phyloP scores from a whole-genome alignment of 1,284 basidiomycete species.

The Apiotrichum sp. region DNA sequence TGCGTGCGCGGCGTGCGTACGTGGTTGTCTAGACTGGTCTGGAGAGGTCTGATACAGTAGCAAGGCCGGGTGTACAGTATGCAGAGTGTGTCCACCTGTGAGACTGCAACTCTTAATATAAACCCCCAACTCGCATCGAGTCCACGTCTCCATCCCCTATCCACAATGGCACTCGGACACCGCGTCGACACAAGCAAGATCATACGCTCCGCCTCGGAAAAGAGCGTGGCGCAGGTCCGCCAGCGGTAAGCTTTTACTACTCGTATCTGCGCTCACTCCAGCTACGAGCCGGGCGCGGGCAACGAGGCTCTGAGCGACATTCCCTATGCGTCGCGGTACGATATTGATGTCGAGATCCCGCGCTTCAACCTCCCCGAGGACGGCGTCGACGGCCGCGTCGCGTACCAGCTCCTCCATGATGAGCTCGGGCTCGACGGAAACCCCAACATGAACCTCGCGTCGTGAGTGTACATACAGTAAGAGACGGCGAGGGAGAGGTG shows the following conservation, averaged over 20 bases:
- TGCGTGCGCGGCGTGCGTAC: too few species aligned
- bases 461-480: conserved; percentile 19
- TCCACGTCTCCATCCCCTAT: too few species aligned
- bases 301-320: conserved; percentile 33
- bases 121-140: too few species aligned
- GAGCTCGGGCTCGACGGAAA: conserved; percentile 75
- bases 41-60: too few species aligned
- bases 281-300: not conserved
- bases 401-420: conserved; percentile 78
- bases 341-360: conserved; percentile 38
- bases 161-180: conserved; percentile 3
- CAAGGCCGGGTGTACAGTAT: too few species aligned
- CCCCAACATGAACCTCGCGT: conserved; percentile 71
- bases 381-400: conserved; percentile 47
- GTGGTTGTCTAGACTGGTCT: too few species aligned
- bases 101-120: too few species aligned
- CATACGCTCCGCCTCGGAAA: conserved; percentile 19
- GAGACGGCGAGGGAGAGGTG: too few species aligned
- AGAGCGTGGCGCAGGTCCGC: not conserved
- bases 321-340: conserved; percentile 40
- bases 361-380: conserved; percentile 46
- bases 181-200: conserved; percentile 45
- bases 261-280: too few species aligned
- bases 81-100: too few species aligned
- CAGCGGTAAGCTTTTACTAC: not conserved